Base-by-base conservation (phyloP, 495 filamentous ascomycete species). In the Cryomyces minteri region DNA sequence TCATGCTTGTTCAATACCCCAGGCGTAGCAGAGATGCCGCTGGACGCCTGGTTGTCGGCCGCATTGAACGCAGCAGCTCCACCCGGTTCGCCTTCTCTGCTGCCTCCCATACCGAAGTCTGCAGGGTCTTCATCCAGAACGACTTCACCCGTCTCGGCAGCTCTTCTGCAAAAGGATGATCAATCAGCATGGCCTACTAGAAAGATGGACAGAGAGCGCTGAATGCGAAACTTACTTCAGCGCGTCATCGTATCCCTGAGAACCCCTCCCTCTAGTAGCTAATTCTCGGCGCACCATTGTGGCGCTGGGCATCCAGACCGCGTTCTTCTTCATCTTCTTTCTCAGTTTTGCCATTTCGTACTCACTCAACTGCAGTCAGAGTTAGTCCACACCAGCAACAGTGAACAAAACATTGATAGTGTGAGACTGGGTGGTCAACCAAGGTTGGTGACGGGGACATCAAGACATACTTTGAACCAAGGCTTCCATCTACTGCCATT, bases 301-400 rank as follows among this genome's bases (percentile, higher is more conserved):
- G 49, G 92, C 84, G 54, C 84, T 93, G 0, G 90, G 90, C 34
- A 79, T 79, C 90, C 90, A 98, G 5, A 87, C 77, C 0, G 88
- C 83, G 53, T 98, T 98, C 72, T 98, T 98, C 67, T 98, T 98
- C 90, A 98, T 98, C 43, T 84, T 74, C 64, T 96, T 96, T 40
- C 90, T 72, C 10, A 98, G 67, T 43, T 77, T 79, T 4, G 85
- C 88, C 65, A 98, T 85, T 53, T 98, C 90, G 62, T 78, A 95
- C 29, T 80, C 74, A 0, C 87, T 95, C 36, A 98, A 70, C 18
- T 25, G 18, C 18, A 25, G 18, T 25, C n/a, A 25, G 2, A 25
- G 18, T 25, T 25, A 25, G 18, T 25, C 18, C 18, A 25, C 18
- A 25, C 18, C 18, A 25, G 18, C 18, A 25, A 25, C 18, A 25